A percentile compares a stretch with the other conserved stretches of the same genome.
phyloP scores from a whole-genome alignment of 306 rosid genomes.

The Vigna angularis region DNA sequence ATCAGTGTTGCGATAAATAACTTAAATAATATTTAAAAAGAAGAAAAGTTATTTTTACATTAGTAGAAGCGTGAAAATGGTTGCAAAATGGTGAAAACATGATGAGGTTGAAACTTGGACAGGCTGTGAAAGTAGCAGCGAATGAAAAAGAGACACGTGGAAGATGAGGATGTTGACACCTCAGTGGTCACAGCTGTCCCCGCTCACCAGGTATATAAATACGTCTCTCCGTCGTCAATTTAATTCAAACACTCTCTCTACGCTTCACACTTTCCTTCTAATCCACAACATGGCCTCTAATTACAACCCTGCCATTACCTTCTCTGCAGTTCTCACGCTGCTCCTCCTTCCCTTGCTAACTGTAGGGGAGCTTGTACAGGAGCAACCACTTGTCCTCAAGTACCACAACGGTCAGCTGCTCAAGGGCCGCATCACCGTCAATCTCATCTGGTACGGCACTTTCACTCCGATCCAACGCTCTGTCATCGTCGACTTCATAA shows the following conservation, averaged over 20 bases:
- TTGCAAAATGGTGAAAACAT: not conserved
- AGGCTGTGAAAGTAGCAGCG: constrained; percentile 48
- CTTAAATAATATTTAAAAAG: too few species aligned
- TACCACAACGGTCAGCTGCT: constrained; percentile 91
- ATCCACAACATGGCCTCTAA: constrained; percentile 38
- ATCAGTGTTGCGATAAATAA: too few species aligned
- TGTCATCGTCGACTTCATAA: constrained; percentile 74
- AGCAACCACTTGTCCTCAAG: constrained; percentile 74
- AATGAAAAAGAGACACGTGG: constrained; percentile 41
- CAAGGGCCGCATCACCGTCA: constrained; percentile 78
- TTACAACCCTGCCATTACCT: constrained; percentile 45
- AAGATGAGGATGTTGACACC: constrained; percentile 1
- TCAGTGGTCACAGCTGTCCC: constrained; percentile 57
- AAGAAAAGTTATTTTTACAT: too few species aligned
- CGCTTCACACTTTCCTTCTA: not conserved
- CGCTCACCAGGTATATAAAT: constrained; percentile 45
- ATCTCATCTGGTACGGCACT: constrained; percentile 84
- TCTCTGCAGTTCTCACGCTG: constrained; percentile 9
- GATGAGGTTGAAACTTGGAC: constrained; percentile 10
- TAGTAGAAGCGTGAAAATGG: too few species aligned
- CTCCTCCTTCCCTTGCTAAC: constrained; percentile 31
- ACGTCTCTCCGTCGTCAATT: not conserved
- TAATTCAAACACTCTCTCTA: not conserved
- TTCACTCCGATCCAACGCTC: constrained; percentile 84
- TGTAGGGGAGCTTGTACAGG: constrained; percentile 55